Conservation (phyloP, 306 rosid genomes). For the Astragalus membranaceus region DNA sequence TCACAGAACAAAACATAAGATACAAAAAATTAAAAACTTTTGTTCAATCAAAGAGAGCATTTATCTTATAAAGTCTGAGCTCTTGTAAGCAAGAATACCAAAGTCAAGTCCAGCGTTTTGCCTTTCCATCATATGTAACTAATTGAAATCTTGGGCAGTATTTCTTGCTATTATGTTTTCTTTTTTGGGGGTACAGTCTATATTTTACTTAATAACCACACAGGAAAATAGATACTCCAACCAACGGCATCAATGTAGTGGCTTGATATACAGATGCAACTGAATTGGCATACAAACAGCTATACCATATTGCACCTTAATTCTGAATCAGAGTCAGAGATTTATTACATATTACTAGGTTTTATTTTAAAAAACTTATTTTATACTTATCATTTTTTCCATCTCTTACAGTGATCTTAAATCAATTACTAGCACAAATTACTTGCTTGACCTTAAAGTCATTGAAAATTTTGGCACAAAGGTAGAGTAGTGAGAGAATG, state of each 20-base stretch:
- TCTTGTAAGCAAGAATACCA: constrained; percentile 2
- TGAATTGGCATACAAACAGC: not conserved
- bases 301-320: not conserved
- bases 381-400: not conserved
- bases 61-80: not conserved
- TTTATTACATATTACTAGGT: not conserved
- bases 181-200: not conserved
- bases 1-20: not conserved
- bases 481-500: not conserved
- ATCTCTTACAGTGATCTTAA: not conserved
- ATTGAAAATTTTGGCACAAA: not conserved
- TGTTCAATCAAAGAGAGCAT: not conserved
- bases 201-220: not conserved
- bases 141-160: not conserved
- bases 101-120: not conserved
- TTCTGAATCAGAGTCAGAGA: not conserved
- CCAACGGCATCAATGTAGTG: constrained; percentile 3
- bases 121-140: not conserved
- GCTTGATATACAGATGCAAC: not conserved
- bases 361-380: not conserved
- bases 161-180: not conserved
- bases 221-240: not conserved
- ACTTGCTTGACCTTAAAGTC: not conserved
- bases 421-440: not conserved
- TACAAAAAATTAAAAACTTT: not conserved